These are phyloP conservation scores for Cyberlindnera veronae DNA, from an alignment of 805 yeast species.

Conservation along the genomic window DNA sequence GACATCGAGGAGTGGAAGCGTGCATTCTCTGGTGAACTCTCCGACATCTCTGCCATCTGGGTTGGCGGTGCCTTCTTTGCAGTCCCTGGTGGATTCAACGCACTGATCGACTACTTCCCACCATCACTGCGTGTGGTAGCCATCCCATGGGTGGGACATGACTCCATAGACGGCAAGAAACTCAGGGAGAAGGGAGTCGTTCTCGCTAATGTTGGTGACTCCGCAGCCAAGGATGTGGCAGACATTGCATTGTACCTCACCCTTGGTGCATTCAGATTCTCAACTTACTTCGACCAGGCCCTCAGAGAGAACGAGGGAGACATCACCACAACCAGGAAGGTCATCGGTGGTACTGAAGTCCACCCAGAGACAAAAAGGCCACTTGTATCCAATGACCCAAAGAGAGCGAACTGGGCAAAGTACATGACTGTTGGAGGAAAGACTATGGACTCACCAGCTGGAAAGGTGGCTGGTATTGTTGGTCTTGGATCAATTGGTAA, in stretches of 20 bases:
- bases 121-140: conserved; percentile 43
- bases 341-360: conserved; percentile 32
- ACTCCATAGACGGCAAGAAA: conserved; percentile 43
- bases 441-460: conserved; percentile 46
- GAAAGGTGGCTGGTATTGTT: conserved; percentile 55
- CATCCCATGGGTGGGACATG: conserved; percentile 61
- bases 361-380: conserved; percentile 9
- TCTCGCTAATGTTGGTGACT: conserved; percentile 59
- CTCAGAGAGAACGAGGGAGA: conserved; percentile 37
- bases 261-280: conserved; percentile 57
- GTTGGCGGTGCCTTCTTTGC: conserved; percentile 50
- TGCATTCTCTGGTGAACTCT: conserved; percentile 36
- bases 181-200: conserved; percentile 45
- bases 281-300: conserved; percentile 42
- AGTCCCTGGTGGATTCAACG: conserved; percentile 38
- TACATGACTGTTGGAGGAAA: conserved; percentile 46
- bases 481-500: conserved; percentile 78
- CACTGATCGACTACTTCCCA: conserved; percentile 47
- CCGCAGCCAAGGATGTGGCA: conserved; percentile 66
- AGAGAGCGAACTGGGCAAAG: conserved; percentile 36
- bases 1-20: conserved; percentile 38
- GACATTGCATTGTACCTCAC: conserved; percentile 63
- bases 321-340: conserved; percentile 44
- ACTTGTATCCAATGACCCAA: conserved; percentile 20
- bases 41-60: conserved; percentile 51